phyloP scores from a whole-genome alignment of 495 filamentous ascomycete species.

The Tuber borchii region DNA sequence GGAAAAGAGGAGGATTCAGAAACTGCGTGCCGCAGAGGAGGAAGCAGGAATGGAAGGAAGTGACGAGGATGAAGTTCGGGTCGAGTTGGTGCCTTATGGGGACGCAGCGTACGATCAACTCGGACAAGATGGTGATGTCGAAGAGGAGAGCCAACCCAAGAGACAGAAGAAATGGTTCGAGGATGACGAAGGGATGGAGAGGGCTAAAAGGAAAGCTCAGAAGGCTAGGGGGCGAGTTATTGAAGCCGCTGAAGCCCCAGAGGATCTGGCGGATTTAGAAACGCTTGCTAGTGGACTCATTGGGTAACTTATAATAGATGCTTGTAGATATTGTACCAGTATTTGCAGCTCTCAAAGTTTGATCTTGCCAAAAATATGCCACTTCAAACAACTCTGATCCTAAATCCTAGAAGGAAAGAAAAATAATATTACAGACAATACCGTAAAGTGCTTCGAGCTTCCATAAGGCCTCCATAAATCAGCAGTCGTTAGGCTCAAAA shows the following conservation, averaged over 20 bases:
- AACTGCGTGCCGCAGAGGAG: conserved; percentile 45
- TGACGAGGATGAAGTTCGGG: conserved; percentile 46
- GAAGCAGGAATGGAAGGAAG: conserved; percentile 42
- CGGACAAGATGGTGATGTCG: conserved; percentile 32
- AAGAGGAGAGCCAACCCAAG: conserved; percentile 24
- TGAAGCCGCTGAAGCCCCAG: conserved; percentile 58
- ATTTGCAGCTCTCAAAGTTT: conserved; percentile 21
- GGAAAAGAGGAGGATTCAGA: conserved; percentile 82
- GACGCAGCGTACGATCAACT: conserved; percentile 41
- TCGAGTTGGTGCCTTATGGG: conserved; percentile 25
- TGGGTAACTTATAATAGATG: conserved; percentile 46
- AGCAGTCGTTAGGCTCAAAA: neutral
- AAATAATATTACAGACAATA: neutral
- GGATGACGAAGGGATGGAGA: conserved; percentile 46
- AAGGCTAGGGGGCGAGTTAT: conserved; percentile 50
- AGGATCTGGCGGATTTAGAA: conserved; percentile 86
- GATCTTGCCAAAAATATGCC: neutral
- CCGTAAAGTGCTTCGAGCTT: neutral
- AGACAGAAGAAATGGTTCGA: conserved; percentile 48
- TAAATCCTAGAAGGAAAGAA: neutral
- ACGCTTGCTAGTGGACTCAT: conserved; percentile 76
- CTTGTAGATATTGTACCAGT: conserved; percentile 1
- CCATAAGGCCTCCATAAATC: neutral
- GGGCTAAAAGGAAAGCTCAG: conserved; percentile 47
- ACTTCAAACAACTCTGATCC: neutral